Percentiles rank a stretch among this genome's conserved stretches.
Evolutionary conservation across 148 eudicot genomes (phyloP).

Genomic region (Spergularia marina): DNA sequence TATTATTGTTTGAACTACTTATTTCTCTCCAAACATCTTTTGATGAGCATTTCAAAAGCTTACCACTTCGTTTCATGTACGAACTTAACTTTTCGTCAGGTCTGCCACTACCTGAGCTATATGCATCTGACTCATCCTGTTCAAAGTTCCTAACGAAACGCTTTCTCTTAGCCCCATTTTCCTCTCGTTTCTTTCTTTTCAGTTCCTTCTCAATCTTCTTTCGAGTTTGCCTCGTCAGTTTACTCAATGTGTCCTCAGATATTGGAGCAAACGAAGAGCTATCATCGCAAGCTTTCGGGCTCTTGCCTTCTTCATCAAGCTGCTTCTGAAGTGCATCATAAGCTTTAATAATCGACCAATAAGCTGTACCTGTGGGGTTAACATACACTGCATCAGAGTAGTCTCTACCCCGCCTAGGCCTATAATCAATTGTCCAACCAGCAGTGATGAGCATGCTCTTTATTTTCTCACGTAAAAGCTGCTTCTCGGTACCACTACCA

Average conservation of each 20-base stretch:
- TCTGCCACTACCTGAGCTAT: slow-evolving; percentile 48
- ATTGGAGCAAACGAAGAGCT: slow-evolving; percentile 56
- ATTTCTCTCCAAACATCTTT: slow-evolving; percentile 36
- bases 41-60: slow-evolving; percentile 40
- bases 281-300: slow-evolving; percentile 33
- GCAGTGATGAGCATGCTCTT: slow-evolving; percentile 69
- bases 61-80: slow-evolving; percentile 46
- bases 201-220: slow-evolving; percentile 78
- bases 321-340: slow-evolving; percentile 95
- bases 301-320: slow-evolving; percentile 52
- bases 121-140: slow-evolving; percentile 38
- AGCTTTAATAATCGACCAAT: slow-evolving; percentile 95
- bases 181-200: slow-evolving; percentile 70
- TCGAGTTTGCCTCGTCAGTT: slow-evolving; percentile 78
- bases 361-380: slow-evolving; percentile 83
- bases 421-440: slow-evolving; percentile 98
- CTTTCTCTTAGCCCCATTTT: slow-evolving; percentile 34
- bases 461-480: slow-evolving; percentile 76
- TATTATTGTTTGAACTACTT: slow-evolving; percentile 36
- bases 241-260: slow-evolving; percentile 64
- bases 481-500: slow-evolving; percentile 94
- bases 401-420: slow-evolving; percentile 94
- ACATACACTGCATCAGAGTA: slow-evolving; percentile 94
- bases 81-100: slow-evolving; percentile 47
- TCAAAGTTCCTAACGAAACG: slow-evolving; percentile 33